A percentile compares a stretch with the other conserved stretches of the same genome.
Conservation (phyloP, 116 monocot genomes). For the Trichopus zeylanicus region DNA sequence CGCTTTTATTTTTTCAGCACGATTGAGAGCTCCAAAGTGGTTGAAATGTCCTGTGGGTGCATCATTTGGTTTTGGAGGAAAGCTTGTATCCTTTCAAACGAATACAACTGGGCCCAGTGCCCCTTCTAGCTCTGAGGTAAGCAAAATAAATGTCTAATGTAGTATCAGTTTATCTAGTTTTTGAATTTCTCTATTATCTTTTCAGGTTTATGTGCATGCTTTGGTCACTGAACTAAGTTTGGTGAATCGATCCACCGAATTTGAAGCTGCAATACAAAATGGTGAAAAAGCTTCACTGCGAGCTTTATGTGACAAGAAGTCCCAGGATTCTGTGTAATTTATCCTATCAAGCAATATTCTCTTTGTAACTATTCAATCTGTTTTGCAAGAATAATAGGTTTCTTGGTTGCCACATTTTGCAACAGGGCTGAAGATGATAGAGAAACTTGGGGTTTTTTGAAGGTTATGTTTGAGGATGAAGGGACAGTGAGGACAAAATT, state of each 20-base stretch:
- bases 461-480: slow-evolving; percentile 98
- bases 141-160: slow-evolving; percentile 1
- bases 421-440: slow-evolving; percentile 74
- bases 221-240: slow-evolving; percentile 87
- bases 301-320: slow-evolving; percentile 79
- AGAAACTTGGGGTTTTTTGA: slow-evolving; percentile 94
- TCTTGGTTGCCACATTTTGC: not conserved
- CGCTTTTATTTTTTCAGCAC: slow-evolving; percentile 28
- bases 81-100: slow-evolving; percentile 71
- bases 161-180: not conserved
- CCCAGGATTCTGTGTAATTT: slow-evolving; percentile 73
- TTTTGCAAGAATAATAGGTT: not conserved
- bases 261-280: slow-evolving; percentile 70
- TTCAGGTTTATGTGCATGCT: slow-evolving; percentile 77
- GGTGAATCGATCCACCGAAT: slow-evolving; percentile 85
- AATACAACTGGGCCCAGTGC: slow-evolving; percentile 25
- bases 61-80: slow-evolving; percentile 98
- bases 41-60: slow-evolving; percentile 76
- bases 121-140: slow-evolving; percentile 64
- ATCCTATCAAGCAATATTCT: not conserved
- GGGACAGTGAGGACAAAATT: slow-evolving; percentile 84
- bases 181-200: slow-evolving; percentile 2
- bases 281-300: slow-evolving; percentile 72
- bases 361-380: not conserved
- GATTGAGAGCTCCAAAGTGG: slow-evolving; percentile 93